Base-by-base conservation (phyloP, 2,329 filamentous ascomycete species). In the Neofusicoccum sp. region DNA sequence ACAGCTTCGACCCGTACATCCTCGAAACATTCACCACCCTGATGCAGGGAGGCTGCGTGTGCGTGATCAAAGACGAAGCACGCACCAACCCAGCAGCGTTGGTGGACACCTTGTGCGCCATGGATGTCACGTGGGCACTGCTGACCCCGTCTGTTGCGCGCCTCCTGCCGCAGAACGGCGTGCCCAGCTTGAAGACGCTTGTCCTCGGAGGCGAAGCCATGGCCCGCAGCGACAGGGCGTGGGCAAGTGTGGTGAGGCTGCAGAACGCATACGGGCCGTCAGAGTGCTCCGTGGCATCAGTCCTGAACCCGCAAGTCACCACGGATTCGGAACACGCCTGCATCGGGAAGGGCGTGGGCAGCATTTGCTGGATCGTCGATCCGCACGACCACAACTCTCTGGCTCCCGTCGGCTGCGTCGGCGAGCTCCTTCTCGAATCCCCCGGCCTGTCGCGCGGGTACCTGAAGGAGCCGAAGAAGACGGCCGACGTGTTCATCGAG, bases 11-110 rank as follows among this genome's bases (percentile, higher is more conserved):
- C 69, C 70, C 26, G 71, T 68, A 40, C 69, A 73, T 63, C 69
- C 69, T 54, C 69, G 71, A 74, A 56, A 72, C 73, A n/a, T 58
- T 76, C 8, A 67, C 69, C 1, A 64, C 71, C 3, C 65, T 76
- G 16, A 69, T 67, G 2, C 63, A 65, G 6, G 73, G 73, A 14
- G 72, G 81, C 3, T 80, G 78, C 7, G 65, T 75, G 7, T 75
- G 73, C 45, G 65, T 75, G 31, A 71, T 73, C 3, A 71, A 69
- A 1, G 71, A 75, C 28, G 66, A 73, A 38, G 80, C 85, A 69
- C 77, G 82, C 3, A 76, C 84, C 65, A 16, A 54, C 34, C 34
- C 33, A 3, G 54, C 47, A 4, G 79, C 85, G 54, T 33, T 43
- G 26, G 71, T 76, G 1, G 79, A 77, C 1, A 79, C 77, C 0